A percentile compares a stretch with the other conserved stretches of the same genome.
Conservation (phyloP, 176 grass and related monocot genomes). For the Cenchrus americanus region DNA sequence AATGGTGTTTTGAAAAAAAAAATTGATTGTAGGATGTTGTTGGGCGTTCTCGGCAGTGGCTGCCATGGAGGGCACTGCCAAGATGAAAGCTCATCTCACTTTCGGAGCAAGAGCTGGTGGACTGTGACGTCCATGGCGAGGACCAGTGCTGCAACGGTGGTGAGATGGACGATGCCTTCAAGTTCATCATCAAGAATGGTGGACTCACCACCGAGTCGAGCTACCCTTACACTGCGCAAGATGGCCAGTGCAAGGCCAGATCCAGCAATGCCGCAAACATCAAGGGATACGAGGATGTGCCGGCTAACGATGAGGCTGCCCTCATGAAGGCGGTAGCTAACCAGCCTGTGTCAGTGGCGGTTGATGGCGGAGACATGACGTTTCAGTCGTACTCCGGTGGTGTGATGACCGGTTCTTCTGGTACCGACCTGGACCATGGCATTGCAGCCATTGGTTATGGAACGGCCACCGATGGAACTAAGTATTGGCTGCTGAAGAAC, state of each 20-base stretch:
- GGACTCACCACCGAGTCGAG: slow-evolving; percentile 7
- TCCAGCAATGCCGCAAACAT: slow-evolving; percentile 25
- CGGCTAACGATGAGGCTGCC: slow-evolving; percentile 35
- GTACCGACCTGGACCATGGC: slow-evolving; percentile 42
- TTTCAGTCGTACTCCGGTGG: slow-evolving; percentile 55
- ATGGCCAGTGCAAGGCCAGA: slow-evolving; percentile 43
- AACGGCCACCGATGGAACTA: slow-evolving; percentile 6
- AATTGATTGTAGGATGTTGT: slow-evolving; percentile 5
- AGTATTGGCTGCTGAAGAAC: slow-evolving; percentile 41
- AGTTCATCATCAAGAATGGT: slow-evolving; percentile 42
- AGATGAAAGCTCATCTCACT: slow-evolving; percentile 50
- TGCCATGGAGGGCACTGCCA: slow-evolving; percentile 45
- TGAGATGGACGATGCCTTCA: slow-evolving; percentile 43
- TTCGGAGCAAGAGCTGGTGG: slow-evolving; percentile 55
- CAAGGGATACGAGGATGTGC: slow-evolving; percentile 47
- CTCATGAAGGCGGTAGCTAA: slow-evolving; percentile 56
- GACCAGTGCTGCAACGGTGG: slow-evolving; percentile 51
- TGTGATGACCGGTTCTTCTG: slow-evolving; percentile 43
- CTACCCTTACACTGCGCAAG: slow-evolving; percentile 38
- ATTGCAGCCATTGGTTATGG: slow-evolving; percentile 51
- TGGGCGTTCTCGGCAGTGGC: slow-evolving; percentile 46
- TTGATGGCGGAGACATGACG: slow-evolving; percentile 33
- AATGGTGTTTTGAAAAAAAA: not conserved
- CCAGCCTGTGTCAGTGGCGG: slow-evolving; percentile 43
- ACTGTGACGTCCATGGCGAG: slow-evolving; percentile 27